Evolutionary conservation across 2,329 filamentous ascomycete genomes (phyloP), one percentile per base, ranked within the genome.

Genomic region (Paraphoma chrysanthemicola): DNA sequence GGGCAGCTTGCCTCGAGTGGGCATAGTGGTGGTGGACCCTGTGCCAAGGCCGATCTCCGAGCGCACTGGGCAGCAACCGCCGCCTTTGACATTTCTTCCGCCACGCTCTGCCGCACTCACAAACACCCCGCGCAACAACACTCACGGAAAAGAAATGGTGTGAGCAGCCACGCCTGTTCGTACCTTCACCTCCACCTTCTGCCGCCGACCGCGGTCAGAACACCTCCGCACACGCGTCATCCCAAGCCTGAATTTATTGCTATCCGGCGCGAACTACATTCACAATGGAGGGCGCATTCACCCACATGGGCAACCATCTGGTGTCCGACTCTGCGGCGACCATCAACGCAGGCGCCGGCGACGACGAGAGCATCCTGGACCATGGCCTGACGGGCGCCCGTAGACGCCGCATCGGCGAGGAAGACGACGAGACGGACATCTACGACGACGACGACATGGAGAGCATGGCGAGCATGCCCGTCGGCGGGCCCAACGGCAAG

Each of bases 401-500:
- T 16, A 79, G 84, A 60, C 81, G 90, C 66, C 88, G 92, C n/a
- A 54, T 54, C 14, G 71, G 64, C 70, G 50, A 54, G 14, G 93
- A 96, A 73, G 93, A 97, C 65, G 93, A 96, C 74, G 93, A 97
- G 72, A 94, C 96, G 67, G 90, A 91, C 70, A 92, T 90, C 41
- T 92, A 96, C 69, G 86, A 85, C 46, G 93, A 97, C 61, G 91
- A 96, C 54, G 81, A 83, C 67, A 75, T 85, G 56, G 87, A 90
- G 73, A 89, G 87, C 70, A 81, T 96, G 73, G 90, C 90, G 43
- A 97, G 93, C 74, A 88, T 91, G 66, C 88, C 92, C 8, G 86
- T 93, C 30, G 92, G 92, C 64, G 91, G 89, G 46, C 83, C 89
- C 75, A 89, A 88, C 68, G 89, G 88, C 62, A 80, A 80, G 64